A percentile compares a stretch with the other conserved stretches of the same genome.
Evolutionary conservation across 352 stramenopile genomes (phyloP).

Genomic region (Globisporangium solare): DNA sequence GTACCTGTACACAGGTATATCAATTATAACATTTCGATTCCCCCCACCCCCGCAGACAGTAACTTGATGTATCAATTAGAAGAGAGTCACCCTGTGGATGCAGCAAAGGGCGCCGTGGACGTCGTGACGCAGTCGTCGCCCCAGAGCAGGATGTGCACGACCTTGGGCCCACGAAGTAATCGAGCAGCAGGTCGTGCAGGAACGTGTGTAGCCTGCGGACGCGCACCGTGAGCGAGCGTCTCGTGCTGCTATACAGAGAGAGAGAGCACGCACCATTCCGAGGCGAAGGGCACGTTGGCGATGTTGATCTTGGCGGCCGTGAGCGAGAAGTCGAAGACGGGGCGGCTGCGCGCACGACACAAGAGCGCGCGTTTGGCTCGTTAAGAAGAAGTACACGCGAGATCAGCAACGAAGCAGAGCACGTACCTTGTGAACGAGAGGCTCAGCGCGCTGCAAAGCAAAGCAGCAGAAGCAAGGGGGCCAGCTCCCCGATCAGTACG

Average conservation of each 20-base stretch:
- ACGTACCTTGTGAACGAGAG: conserved; percentile 71
- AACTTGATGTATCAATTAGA: too few species aligned
- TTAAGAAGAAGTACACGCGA: too few species aligned
- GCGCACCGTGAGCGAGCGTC: too few species aligned
- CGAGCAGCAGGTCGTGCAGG: conserved; percentile 64
- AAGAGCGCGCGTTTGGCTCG: neutral
- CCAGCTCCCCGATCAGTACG: neutral
- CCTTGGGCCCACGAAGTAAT: conserved; percentile 76
- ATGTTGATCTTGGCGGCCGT: conserved; percentile 84
- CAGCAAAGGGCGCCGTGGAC: neutral
- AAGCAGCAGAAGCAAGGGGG: too few species aligned
- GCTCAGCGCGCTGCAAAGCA: conserved; percentile 29
- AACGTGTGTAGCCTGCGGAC: conserved; percentile 63
- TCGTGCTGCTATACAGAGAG: too few species aligned
- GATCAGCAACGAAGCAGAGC: too few species aligned
- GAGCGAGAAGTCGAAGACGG: conserved; percentile 71
- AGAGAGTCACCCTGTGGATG: too few species aligned
- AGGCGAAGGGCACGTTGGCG: conserved; percentile 74
- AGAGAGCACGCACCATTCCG: conserved; percentile 46
- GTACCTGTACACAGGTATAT: too few species aligned
- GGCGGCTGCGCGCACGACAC: conserved; percentile 29
- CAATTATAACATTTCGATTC: too few species aligned
- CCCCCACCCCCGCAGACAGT: too few species aligned
- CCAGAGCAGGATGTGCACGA: conserved; percentile 66
- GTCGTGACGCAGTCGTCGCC: conserved; percentile 26